Percentiles rank a stretch among this genome's conserved stretches.
These are phyloP conservation scores for Lupinus albus DNA, from an alignment of 306 rosid species.

Conservation along the genomic window DNA sequence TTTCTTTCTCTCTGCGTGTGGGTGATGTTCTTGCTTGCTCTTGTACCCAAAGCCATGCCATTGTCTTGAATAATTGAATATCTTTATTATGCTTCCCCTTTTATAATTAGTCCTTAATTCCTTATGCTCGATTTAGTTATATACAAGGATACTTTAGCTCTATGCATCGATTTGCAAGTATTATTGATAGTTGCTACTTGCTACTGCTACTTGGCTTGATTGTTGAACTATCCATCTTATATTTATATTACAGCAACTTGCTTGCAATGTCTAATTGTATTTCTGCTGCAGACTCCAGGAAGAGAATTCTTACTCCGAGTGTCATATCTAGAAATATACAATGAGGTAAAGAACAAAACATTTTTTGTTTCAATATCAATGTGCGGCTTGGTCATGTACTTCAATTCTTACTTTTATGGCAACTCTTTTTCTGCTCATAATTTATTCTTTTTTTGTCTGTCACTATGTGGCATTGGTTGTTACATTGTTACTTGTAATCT, in stretches of 20 bases:
- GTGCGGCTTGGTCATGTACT: not conserved
- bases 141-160: not conserved
- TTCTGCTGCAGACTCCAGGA: slow-evolving; percentile 86
- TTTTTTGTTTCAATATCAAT: slow-evolving; percentile 17
- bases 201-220: slow-evolving; percentile 33
- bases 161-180: not conserved
- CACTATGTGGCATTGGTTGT: slow-evolving; percentile 9
- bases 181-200: slow-evolving; percentile 25
- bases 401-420: not conserved
- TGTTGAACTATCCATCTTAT: slow-evolving; percentile 34
- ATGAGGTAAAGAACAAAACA: slow-evolving; percentile 65
- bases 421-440: slow-evolving; percentile 2
- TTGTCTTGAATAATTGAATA: slow-evolving; percentile 17
- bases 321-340: slow-evolving; percentile 94
- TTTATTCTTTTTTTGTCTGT: not conserved
- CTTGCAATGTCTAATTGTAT: slow-evolving; percentile 35
- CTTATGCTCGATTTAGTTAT: slow-evolving; percentile 18
- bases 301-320: slow-evolving; percentile 96
- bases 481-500: slow-evolving; percentile 4
- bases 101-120: not conserved
- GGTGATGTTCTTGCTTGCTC: slow-evolving; percentile 11
- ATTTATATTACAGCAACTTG: slow-evolving; percentile 24
- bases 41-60: not conserved
- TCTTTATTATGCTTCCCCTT: not conserved
- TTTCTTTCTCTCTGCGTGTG: not conserved